These are phyloP conservation scores for Leccinellum rugosiceps DNA, from an alignment of 768 basidiomycete genomes.

Conservation along the genomic window DNA sequence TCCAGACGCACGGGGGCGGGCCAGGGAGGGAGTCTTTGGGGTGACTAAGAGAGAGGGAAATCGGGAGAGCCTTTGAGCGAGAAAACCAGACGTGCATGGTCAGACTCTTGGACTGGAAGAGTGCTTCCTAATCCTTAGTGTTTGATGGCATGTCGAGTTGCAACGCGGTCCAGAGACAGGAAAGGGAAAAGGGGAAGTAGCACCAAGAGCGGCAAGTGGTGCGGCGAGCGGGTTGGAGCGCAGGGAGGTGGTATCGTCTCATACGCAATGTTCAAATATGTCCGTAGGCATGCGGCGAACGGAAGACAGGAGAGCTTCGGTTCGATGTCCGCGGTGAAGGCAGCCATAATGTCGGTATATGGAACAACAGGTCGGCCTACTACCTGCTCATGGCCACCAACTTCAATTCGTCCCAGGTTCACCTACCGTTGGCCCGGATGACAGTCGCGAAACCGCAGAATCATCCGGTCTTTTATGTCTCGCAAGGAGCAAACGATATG, in stretches of 20 bases:
- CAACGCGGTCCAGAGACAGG: conserved; percentile 23
- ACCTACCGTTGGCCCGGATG: too few relatives aligned
- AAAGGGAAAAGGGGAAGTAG: conserved; percentile 27
- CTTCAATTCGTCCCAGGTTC: too few relatives aligned
- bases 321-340: too few relatives aligned
- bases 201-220: conserved; percentile 30
- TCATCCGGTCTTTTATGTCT: too few relatives aligned
- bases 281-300: conserved; percentile 32
- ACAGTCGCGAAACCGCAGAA: too few relatives aligned
- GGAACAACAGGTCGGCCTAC: too few relatives aligned
- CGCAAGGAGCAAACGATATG: too few relatives aligned
- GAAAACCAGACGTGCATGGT: conserved; percentile 31
- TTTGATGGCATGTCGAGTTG: conserved; percentile 23
- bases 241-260: conserved; percentile 4
- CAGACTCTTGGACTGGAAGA: conserved; percentile 27
- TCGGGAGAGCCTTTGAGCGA: conserved; percentile 27
- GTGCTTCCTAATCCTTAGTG: conserved; percentile 21
- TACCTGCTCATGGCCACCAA: too few relatives aligned
- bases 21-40: conserved; percentile 21
- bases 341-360: too few relatives aligned
- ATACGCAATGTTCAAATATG: conserved; percentile 26
- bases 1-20: conserved; percentile 29
- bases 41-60: conserved; percentile 25
- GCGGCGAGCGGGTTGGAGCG: conserved; percentile 12
- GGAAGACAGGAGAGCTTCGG: conserved; percentile 27